Conservation (phyloP, 2,329 filamentous ascomycete genomes). For the Aspergillus amoenus region DNA sequence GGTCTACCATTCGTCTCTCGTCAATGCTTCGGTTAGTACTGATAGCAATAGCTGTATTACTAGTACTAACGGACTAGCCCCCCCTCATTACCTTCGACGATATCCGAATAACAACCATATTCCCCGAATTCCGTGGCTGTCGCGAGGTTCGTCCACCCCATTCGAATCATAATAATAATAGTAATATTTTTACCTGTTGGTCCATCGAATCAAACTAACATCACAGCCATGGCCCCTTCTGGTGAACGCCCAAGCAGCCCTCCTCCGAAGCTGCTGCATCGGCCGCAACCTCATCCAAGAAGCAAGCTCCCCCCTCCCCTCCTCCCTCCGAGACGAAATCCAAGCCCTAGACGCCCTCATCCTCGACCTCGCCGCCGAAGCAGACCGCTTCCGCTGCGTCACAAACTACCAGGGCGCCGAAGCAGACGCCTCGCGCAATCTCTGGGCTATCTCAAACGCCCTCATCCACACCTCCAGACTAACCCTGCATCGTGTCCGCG, state of each 20-base stretch:
- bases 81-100: not conserved
- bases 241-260: constrained; percentile 12
- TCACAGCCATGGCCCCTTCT: not conserved
- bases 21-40: not conserved
- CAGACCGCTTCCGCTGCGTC: constrained; percentile 5
- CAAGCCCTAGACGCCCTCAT: not conserved
- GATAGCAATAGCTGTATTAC: not conserved
- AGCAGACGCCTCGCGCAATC: constrained; percentile 13
- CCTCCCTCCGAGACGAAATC: not conserved
- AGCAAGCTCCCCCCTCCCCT: not conserved
- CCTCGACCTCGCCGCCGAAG: not conserved
- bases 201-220: too few relatives aligned
- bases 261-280: constrained; percentile 13
- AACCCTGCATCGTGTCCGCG: not conserved
- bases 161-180: too few relatives aligned
- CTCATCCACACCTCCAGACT: not conserved
- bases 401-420: constrained; percentile 18
- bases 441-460: not conserved
- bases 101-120: not conserved
- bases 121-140: not conserved
- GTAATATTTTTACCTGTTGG: too few relatives aligned
- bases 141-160: not conserved
- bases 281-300: constrained; percentile 7
- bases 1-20: not conserved
- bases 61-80: not conserved